Percentiles rank a stretch among this genome's conserved stretches.
Evolutionary conservation across 2,329 filamentous ascomycete species (phyloP).

Genomic region (Hansfordia pulvinata): DNA sequence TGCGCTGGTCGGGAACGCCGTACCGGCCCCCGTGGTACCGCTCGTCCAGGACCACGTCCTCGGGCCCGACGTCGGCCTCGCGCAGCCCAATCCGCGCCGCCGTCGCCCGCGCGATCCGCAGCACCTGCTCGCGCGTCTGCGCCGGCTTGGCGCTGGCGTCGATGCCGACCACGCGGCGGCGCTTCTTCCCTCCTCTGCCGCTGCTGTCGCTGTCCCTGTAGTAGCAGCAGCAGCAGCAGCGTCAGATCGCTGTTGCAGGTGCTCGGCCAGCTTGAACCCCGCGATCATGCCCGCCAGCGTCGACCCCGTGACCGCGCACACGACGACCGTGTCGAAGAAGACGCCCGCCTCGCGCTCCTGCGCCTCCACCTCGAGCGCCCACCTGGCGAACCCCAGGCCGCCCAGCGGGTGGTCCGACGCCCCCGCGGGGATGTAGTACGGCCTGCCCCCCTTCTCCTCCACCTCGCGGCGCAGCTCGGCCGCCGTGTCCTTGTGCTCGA

Average conservation of each 20-base stretch:
- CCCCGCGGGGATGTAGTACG: slow-evolving; percentile 61
- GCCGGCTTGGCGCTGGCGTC: slow-evolving; percentile 48
- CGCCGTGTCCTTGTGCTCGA: slow-evolving; percentile 53
- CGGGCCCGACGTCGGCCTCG: slow-evolving; percentile 44
- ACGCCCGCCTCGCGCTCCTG: slow-evolving; percentile 48
- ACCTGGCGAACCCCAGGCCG: slow-evolving; percentile 56
- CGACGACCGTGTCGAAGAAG: slow-evolving; percentile 55
- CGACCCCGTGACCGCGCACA: slow-evolving; percentile 58
- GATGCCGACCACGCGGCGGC: slow-evolving; percentile 49
- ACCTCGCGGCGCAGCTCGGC: slow-evolving; percentile 39
- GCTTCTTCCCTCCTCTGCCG: slow-evolving; percentile 25
- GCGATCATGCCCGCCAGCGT: slow-evolving; percentile 62
- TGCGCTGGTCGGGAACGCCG: slow-evolving; percentile 51
- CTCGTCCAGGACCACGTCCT: slow-evolving; percentile 47
- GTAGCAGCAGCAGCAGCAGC: no score
- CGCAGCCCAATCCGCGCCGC: slow-evolving; percentile 47
- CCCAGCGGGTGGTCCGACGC: slow-evolving; percentile 58
- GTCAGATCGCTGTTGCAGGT: no score
- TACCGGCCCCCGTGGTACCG: slow-evolving; percentile 55
- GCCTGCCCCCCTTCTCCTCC: slow-evolving; percentile 36
- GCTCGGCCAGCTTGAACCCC: slow-evolving; percentile 53
- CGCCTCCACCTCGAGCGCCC: slow-evolving; percentile 53
- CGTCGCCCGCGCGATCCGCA: slow-evolving; percentile 52
- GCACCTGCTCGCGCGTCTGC: slow-evolving; percentile 50
- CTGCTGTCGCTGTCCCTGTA: no score